Evolutionary conservation across 108 stramenopile genomes (phyloP).

Genomic region (Stephanodiscus triporus): DNA sequence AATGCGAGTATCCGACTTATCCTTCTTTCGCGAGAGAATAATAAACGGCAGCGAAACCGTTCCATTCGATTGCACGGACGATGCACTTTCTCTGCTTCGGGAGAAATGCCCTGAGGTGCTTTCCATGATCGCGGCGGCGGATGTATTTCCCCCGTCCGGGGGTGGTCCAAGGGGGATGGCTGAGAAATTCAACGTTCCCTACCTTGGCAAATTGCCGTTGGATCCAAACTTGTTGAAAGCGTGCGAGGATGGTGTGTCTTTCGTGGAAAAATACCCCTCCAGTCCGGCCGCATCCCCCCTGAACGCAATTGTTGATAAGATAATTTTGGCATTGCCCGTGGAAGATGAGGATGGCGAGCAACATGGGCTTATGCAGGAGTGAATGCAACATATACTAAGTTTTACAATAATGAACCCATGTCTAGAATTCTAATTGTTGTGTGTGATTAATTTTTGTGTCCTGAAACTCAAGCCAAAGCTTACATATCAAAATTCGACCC

Average conservation of each 20-base stretch:
- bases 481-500: too few relatives aligned
- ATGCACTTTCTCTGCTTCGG: constrained; percentile 56
- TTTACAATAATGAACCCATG: too few relatives aligned
- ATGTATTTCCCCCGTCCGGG: constrained; percentile 79
- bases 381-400: background rate
- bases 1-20: constrained; percentile 64
- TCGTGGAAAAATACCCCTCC: constrained; percentile 63
- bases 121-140: constrained; percentile 58
- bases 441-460: too few relatives aligned
- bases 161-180: constrained; percentile 92
- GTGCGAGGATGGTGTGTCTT: constrained; percentile 90
- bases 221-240: constrained; percentile 92
- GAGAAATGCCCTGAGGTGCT: constrained; percentile 85
- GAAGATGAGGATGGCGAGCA: constrained; percentile 52
- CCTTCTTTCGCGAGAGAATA: constrained; percentile 38
- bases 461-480: too few relatives aligned
- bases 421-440: too few relatives aligned
- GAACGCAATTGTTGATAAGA: constrained; percentile 58
- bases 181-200: constrained; percentile 83
- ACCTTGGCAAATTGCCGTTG: constrained; percentile 91
- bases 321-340: constrained; percentile 71
- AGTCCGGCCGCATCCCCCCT: constrained; percentile 63
- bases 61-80: constrained; percentile 62
- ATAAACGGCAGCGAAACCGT: too few relatives aligned
- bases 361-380: background rate